These are phyloP conservation scores for Camellia oleifera DNA, from an alignment of 179 eudicot genomes.

Conservation along the genomic window DNA sequence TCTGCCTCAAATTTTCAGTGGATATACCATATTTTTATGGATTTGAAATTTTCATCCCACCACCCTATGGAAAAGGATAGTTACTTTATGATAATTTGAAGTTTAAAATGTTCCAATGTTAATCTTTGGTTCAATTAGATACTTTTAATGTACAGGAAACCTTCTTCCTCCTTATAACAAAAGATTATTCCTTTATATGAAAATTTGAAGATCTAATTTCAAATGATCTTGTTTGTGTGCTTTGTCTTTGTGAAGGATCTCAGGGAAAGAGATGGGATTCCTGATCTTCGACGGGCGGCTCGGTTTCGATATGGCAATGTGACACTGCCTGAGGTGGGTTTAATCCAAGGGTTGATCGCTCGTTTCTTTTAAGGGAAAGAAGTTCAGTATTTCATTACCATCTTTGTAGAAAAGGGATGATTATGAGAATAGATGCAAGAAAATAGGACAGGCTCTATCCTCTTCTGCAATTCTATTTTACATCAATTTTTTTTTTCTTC, in stretches of 20 bases:
- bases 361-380: background rate
- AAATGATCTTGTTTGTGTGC: constrained; percentile 18
- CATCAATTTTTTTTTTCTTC: background rate
- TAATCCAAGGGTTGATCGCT: background rate
- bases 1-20: background rate
- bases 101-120: constrained; percentile 1
- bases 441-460: background rate
- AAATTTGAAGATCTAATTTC: constrained; percentile 5
- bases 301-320: constrained; percentile 82
- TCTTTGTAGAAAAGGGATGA: constrained; percentile 6
- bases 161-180: background rate
- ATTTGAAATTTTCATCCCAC: background rate
- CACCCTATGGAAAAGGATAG: constrained; percentile 1
- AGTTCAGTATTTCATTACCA: background rate
- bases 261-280: constrained; percentile 86
- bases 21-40: background rate
- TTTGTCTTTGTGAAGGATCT: constrained; percentile 55
- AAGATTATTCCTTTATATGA: background rate
- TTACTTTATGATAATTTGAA: constrained; percentile 4
- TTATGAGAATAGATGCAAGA: background rate
- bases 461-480: constrained; percentile 4
- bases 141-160: background rate
- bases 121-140: background rate
- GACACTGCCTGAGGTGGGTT: constrained; percentile 70
- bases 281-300: constrained; percentile 87